Evolutionary conservation across 179 eudicot species (phyloP).

Genomic region (Spinacia oleracea): DNA sequence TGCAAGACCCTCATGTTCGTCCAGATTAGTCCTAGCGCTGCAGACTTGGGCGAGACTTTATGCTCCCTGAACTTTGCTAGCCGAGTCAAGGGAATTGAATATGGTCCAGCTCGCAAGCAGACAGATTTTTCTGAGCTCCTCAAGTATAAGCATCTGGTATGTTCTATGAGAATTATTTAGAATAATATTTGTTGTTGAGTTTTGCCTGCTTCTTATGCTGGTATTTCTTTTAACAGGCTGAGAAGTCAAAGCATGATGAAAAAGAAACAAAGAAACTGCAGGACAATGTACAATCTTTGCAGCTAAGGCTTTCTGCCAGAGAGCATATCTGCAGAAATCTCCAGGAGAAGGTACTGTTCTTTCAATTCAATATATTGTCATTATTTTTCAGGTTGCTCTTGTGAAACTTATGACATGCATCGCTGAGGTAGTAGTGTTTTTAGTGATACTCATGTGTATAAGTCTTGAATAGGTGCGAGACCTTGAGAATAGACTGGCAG

Average conservation of each 20-base stretch:
- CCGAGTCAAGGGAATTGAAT: slow-evolving; percentile 86
- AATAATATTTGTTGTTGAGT: background rate
- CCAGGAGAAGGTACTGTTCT: slow-evolving; percentile 64
- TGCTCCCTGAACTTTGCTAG: slow-evolving; percentile 96
- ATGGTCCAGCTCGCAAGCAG: slow-evolving; percentile 93
- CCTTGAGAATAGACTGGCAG: slow-evolving; percentile 78
- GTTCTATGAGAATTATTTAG: slow-evolving; percentile 7
- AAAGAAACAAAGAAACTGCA: slow-evolving; percentile 83
- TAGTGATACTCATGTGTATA: background rate
- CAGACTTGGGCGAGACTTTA: slow-evolving; percentile 85
- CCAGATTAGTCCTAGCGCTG: slow-evolving; percentile 72
- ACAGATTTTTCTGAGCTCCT: slow-evolving; percentile 67
- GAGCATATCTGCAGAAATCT: slow-evolving; percentile 69
- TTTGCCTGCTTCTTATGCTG: slow-evolving; percentile 3
- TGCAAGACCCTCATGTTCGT: slow-evolving; percentile 97
- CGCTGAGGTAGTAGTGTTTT: no score
- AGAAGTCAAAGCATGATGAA: slow-evolving; percentile 86
- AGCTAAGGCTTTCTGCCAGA: slow-evolving; percentile 70
- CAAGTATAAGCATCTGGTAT: slow-evolving; percentile 88
- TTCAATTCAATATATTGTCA: background rate
- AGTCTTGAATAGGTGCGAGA: slow-evolving; percentile 54
- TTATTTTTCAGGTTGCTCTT: background rate
- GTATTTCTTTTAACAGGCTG: slow-evolving; percentile 56
- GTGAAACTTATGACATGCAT: background rate
- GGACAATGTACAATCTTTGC: slow-evolving; percentile 76